phyloP scores from a whole-genome alignment of 2,329 filamentous ascomycete species.

The Coniochaeta ligniaria region DNA sequence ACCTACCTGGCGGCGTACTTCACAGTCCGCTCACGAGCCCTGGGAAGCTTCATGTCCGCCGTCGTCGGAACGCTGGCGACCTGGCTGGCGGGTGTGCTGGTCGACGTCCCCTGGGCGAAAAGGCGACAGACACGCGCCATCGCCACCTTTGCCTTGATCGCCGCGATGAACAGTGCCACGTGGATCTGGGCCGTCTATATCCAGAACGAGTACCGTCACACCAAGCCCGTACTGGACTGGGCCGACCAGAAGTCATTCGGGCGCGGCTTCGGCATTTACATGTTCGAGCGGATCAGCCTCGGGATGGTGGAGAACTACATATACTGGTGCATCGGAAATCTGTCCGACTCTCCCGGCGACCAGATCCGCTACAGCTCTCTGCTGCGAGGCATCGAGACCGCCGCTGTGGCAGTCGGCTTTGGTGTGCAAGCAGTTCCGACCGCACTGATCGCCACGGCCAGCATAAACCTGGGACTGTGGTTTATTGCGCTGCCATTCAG shows the following conservation, averaged over 20 bases:
- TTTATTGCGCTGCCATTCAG: constrained; percentile 33
- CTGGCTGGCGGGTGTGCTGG: constrained; percentile 25
- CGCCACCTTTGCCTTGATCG: constrained; percentile 30
- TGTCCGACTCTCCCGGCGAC: constrained; percentile 34
- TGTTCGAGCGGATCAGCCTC: constrained; percentile 30
- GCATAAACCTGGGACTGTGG: constrained; percentile 34
- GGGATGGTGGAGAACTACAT: constrained; percentile 35
- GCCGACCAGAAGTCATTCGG: constrained; percentile 28
- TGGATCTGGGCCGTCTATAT: constrained; percentile 41
- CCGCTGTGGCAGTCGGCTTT: constrained; percentile 31
- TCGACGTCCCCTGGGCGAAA: constrained; percentile 30
- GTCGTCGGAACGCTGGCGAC: constrained; percentile 29
- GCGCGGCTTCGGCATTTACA: constrained; percentile 32
- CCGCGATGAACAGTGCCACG: constrained; percentile 30
- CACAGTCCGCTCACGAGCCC: constrained; percentile 30
- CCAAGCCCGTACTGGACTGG: constrained; percentile 35
- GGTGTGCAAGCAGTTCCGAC: constrained; percentile 36
- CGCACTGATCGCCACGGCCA: constrained; percentile 31
- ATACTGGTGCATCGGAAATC: constrained; percentile 38
- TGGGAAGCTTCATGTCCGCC: constrained; percentile 25
- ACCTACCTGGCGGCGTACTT: constrained; percentile 34
- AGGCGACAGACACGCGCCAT: constrained; percentile 30
- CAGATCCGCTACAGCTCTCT: constrained; percentile 37
- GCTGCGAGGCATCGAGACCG: constrained; percentile 32
- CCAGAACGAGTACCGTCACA: constrained; percentile 37